Conservation (phyloP, 768 basidiomycete species). For the Naematelia aurantialba region DNA sequence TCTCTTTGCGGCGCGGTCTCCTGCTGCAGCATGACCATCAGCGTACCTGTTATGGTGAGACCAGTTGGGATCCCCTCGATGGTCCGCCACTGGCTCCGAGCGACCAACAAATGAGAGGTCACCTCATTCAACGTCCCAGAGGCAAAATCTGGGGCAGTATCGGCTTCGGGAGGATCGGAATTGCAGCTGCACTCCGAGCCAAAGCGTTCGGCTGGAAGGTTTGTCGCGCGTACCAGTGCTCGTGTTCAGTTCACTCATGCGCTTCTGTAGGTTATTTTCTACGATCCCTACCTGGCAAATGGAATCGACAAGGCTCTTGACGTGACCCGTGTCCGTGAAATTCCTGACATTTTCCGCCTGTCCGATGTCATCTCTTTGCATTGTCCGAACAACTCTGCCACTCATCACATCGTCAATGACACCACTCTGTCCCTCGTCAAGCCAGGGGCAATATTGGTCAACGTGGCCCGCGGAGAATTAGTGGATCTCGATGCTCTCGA, state of each 20-base stretch:
- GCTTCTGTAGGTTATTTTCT: slow-evolving; percentile 1
- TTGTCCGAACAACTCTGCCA: slow-evolving; percentile 45
- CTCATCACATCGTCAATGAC: slow-evolving; percentile 38
- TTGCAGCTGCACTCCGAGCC: slow-evolving; percentile 4
- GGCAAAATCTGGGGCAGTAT: background rate
- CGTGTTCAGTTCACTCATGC: background rate
- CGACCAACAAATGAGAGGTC: no score
- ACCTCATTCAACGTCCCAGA: background rate
- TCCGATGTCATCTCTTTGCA: slow-evolving; percentile 50
- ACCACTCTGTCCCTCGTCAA: slow-evolving; percentile 41
- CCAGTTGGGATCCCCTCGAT: background rate
- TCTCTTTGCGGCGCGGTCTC: slow-evolving; percentile 6
- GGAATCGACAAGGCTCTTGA: background rate
- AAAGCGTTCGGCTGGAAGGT: slow-evolving; percentile 6
- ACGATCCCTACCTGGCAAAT: slow-evolving; percentile 2
- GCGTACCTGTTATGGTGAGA: background rate
- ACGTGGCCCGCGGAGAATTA: slow-evolving; percentile 50
- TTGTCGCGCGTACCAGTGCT: background rate
- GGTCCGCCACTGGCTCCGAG: background rate
- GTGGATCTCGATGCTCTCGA: slow-evolving; percentile 37
- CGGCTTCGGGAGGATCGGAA: slow-evolving; percentile 6
- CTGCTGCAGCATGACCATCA: slow-evolving; percentile 5
- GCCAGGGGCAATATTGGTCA: slow-evolving; percentile 41
- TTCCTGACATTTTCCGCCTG: slow-evolving; percentile 32
- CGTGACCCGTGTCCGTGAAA: background rate